Base-by-base conservation (phyloP, 192 early-diverging fungal species). In the Phlyctochytrium planicorne region DNA sequence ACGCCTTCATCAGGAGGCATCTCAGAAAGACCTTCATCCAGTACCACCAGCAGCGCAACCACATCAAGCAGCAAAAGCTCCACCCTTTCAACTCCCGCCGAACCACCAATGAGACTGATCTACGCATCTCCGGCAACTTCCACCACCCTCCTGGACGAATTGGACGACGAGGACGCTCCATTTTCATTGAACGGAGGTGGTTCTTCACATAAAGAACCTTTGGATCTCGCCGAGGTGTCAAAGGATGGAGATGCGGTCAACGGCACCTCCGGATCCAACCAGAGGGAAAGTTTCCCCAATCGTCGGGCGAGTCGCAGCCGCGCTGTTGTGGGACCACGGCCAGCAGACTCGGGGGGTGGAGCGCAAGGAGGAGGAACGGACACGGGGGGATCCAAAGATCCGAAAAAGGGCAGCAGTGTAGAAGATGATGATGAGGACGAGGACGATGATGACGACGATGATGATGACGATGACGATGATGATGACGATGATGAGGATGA, bases 101-200 rank as follows among this genome's bases (percentile, higher is more conserved):
- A n/a, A n/a, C n/a, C n/a, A n/a, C n/a, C n/a, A n/a, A n/a, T n/a
- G n/a, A n/a, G 40, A 47, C 6, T 20, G 40, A 47, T 62, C 10
- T 20, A 62, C 35, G 36, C 68, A 0, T 70, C 68, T 3, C 30
- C 61, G 27, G 20, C 60, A 33, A 59, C 68, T 23, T 40, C 33
- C n/a, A 70, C 68, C 29, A 70, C 68, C 1, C 25, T 65, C 34
- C 68, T 70, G 3, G 68, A 70, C 50, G 68, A 70, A 24, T 60
- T 70, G n/a, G 68, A 67, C 24, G 68, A 70, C 30, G n/a, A n/a
- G n/a, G n/a, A n/a, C n/a, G n/a, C n/a, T n/a, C n/a, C n/a, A n/a
- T n/a, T n/a, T n/a, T n/a, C n/a, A n/a, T n/a, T n/a, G n/a, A n/a
- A n/a, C n/a, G n/a, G n/a, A n/a, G n/a, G n/a, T n/a, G n/a, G n/a